A percentile compares a stretch with the other conserved stretches of the same genome.
Evolutionary conservation across 2,329 filamentous ascomycete genomes (phyloP).

Genomic region (Trichophyton verrucosum): DNA sequence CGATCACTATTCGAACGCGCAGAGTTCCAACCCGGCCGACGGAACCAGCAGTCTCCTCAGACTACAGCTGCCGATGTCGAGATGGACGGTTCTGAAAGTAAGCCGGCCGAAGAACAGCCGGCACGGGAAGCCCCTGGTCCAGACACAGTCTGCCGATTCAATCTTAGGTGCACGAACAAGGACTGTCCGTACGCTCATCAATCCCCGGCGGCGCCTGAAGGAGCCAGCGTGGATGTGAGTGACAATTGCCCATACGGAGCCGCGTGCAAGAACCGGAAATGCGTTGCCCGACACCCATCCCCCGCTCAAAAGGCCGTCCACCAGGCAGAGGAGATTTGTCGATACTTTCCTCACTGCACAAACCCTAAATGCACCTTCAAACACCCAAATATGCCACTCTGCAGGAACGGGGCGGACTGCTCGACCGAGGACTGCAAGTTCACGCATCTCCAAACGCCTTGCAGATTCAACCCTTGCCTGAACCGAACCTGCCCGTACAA

Average conservation of each 20-base stretch:
- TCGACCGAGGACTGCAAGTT: constrained; percentile 73
- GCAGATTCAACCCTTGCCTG: constrained; percentile 82
- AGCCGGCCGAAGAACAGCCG: constrained; percentile 23
- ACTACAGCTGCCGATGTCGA: constrained; percentile 18
- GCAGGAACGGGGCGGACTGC: constrained; percentile 85
- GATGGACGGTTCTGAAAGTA: constrained; percentile 27
- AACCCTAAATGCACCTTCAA: constrained; percentile 80
- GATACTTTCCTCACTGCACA: constrained; percentile 82
- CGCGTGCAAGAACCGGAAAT: constrained; percentile 93
- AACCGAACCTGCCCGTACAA: constrained; percentile 82
- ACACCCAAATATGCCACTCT: constrained; percentile 75
- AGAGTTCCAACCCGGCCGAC: constrained; percentile 30
- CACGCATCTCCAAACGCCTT: constrained; percentile 70
- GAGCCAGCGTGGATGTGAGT: constrained; percentile 61
- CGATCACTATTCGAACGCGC: constrained; percentile 66
- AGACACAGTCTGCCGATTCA: constrained; percentile 74
- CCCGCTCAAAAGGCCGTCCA: constrained; percentile 68
- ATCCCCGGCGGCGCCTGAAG: constrained; percentile 74
- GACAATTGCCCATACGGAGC: constrained; percentile 75
- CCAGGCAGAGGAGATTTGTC: constrained; percentile 75
- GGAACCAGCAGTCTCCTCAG: constrained; percentile 6
- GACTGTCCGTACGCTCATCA: constrained; percentile 92
- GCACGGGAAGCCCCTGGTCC: constrained; percentile 40
- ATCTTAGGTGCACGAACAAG: constrained; percentile 73
- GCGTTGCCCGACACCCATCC: constrained; percentile 80